Base-by-base conservation (phyloP, 2,329 filamentous ascomycete species). In the Cordyceps javanica region DNA sequence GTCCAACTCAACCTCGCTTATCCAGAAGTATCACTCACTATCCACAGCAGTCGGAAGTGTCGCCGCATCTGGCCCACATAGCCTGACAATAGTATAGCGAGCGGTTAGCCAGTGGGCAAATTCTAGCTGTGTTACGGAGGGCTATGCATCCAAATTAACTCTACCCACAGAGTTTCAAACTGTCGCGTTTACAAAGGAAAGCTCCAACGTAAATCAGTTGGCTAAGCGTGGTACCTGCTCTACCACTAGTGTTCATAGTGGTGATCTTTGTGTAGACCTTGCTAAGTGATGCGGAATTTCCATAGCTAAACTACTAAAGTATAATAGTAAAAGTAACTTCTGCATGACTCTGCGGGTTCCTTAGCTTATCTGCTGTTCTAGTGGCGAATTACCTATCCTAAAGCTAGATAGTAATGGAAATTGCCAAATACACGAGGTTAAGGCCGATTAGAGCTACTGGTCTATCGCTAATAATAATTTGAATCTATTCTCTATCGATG, bases 361-460 rank as follows among this genome's bases (percentile, higher is more conserved):
- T 62, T 64, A 9, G 71, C 75, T 59, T 61, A 69, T 74, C 11
- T 76, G 73, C 62, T 76, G 73, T 58, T 66, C 67, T 0, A 25
- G 55, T 5, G 73, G 73, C 11, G 64, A 58, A 5, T 61, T 72
- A 23, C 73, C 72, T 0, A 34, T 59, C 6, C 73, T 74, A 3
- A 66, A 72, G 58, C 68, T 67, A 1, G 58, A 65, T 14, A 39
- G 60, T 0, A 63, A 70, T 49, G 72, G 72, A 2, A 61, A 53
- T 7, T 69, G 73, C 56, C 60, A 49, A 0, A 62, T 71, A n/a
- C 48, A 65, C 32, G 32, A 59, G 0, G 67, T 75, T 21, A 60
- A 67, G 48, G 38, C 51, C 0, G 63, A 61, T 5, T 75, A 78
- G 45, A 67, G 48, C 39, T 80, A 77, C 63, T 60, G 0, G 66